phyloP scores from a whole-genome alignment of 2,329 filamentous ascomycete genomes.

The Neofusicoccum cordaticola region DNA sequence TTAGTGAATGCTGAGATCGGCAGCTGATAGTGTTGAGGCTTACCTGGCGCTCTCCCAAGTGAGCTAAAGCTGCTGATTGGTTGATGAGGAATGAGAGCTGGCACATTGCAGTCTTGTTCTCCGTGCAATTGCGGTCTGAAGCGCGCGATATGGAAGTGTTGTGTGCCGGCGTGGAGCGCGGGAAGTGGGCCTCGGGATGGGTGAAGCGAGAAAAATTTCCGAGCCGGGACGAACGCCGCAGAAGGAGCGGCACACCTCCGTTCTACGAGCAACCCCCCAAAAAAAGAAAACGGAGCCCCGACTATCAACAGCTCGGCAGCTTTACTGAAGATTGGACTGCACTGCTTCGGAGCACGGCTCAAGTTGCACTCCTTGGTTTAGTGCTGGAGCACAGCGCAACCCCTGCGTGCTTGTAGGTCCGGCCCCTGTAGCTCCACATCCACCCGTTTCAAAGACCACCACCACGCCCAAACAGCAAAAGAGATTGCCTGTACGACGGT shows the following conservation, averaged over 20 bases:
- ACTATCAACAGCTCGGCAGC: background rate
- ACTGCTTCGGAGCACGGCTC: background rate
- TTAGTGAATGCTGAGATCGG: background rate
- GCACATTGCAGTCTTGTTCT: background rate
- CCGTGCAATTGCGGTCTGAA: background rate
- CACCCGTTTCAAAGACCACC: background rate
- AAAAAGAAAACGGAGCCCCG: no score
- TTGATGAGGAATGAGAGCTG: background rate
- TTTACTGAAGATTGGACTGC: background rate
- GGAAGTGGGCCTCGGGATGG: background rate
- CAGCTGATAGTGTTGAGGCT: background rate
- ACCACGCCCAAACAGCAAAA: background rate
- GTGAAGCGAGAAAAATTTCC: slow-evolving; percentile 13
- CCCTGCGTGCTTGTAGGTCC: no score
- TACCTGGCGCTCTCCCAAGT: slow-evolving; percentile 34
- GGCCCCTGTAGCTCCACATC: background rate
- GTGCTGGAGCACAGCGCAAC: no score
- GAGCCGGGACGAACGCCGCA: background rate
- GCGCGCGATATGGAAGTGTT: background rate
- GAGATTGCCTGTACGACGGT: background rate
- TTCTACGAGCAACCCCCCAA: no score
- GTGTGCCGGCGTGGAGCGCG: background rate
- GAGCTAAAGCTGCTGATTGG: slow-evolving; percentile 32
- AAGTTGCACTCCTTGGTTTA: no score
- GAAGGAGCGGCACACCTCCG: background rate